These are phyloP conservation scores for Trichophyton simii DNA, from an alignment of 2,329 filamentous ascomycete genomes.

Conservation along the genomic window DNA sequence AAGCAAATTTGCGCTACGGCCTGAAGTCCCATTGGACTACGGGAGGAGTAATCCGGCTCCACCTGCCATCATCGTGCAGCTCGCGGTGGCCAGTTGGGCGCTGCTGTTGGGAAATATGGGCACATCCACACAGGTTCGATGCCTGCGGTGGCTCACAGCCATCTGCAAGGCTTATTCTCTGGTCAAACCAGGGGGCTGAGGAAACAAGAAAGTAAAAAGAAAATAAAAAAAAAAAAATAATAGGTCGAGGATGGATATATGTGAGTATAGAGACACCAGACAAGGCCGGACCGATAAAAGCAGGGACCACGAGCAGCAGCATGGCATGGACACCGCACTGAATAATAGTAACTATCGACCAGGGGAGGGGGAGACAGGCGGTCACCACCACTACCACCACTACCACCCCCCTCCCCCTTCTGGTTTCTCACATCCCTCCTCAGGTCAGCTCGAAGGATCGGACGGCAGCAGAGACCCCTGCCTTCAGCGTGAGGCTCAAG, in stretches of 20 bases:
- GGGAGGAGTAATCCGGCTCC: background rate
- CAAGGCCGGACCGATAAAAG: background rate
- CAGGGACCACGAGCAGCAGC: background rate
- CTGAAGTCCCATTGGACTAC: background rate
- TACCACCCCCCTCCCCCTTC: no score
- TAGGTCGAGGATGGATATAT: no score
- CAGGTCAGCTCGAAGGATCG: background rate
- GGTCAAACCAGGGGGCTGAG: background rate
- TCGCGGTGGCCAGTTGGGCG: background rate
- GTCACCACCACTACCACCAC: no score
- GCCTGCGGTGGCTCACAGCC: background rate
- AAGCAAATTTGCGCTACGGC: slow-evolving; percentile 3
- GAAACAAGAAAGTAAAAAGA: background rate
- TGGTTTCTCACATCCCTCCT: background rate
- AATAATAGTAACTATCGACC: background rate
- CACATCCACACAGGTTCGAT: background rate
- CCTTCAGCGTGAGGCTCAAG: slow-evolving; percentile 3
- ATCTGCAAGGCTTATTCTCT: background rate
- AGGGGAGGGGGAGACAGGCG: background rate
- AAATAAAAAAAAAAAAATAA: no score
- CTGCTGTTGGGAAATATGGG: background rate
- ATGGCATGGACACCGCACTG: background rate
- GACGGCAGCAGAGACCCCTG: background rate
- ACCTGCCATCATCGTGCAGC: slow-evolving; percentile 1
- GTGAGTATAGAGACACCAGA: background rate